phyloP scores from a whole-genome alignment of 495 filamentous ascomycete species.

The Daldinia caldariorum region DNA sequence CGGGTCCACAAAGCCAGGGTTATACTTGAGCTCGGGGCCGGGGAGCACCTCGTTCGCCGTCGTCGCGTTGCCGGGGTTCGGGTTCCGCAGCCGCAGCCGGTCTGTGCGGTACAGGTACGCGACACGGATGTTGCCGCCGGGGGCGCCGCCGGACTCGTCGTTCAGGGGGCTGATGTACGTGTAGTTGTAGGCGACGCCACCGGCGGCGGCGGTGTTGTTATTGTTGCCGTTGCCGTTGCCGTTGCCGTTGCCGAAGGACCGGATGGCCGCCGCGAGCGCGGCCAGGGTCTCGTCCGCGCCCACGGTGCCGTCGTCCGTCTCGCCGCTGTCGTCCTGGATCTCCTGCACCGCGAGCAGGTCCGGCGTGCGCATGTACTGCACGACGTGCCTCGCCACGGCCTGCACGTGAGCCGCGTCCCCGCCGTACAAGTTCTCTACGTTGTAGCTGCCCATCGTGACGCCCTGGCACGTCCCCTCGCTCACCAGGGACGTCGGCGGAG shows the following conservation, averaged over 20 bases:
- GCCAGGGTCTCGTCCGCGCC: slow-evolving; percentile 58
- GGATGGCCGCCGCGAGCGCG: slow-evolving; percentile 56
- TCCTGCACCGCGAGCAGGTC: slow-evolving; percentile 69
- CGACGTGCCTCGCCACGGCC: slow-evolving; percentile 64
- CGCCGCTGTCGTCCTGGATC: slow-evolving; percentile 67
- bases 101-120: slow-evolving; percentile 68
- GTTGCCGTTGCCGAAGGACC: slow-evolving; percentile 40
- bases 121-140: slow-evolving; percentile 71
- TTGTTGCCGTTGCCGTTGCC: slow-evolving; percentile 35
- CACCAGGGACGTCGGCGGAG: slow-evolving; percentile 55
- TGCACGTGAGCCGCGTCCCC: slow-evolving; percentile 54
- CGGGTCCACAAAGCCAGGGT: slow-evolving; percentile 69
- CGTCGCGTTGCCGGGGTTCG: slow-evolving; percentile 55
- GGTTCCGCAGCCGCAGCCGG: slow-evolving; percentile 59
- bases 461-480: slow-evolving; percentile 58
- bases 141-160: slow-evolving; percentile 64
- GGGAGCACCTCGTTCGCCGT: slow-evolving; percentile 60
- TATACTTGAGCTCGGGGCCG: slow-evolving; percentile 62
- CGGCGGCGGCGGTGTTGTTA: too few relatives aligned
- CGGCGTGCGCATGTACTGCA: slow-evolving; percentile 61
- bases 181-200: slow-evolving; percentile 54
- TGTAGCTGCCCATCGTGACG: slow-evolving; percentile 67
- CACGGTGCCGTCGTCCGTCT: slow-evolving; percentile 61
- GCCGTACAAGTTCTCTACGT: slow-evolving; percentile 68
- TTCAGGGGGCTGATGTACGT: slow-evolving; percentile 60